Evolutionary conservation across 2,329 filamentous ascomycete genomes (phyloP), one percentile per base, ranked within the genome.

Genomic region (Neonectria hederae): DNA sequence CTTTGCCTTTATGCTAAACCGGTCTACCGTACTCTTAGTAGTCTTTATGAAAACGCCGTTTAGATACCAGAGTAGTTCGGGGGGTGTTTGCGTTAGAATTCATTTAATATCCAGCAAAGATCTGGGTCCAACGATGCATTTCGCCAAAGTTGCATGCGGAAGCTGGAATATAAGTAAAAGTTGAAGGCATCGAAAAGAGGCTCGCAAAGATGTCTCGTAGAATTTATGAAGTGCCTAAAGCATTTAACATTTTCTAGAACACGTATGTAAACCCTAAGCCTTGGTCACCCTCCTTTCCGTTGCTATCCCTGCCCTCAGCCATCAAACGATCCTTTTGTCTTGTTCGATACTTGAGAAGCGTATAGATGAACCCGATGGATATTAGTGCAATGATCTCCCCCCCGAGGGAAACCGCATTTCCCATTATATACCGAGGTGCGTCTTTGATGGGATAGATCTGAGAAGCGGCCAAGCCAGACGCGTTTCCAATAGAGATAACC

Each of bases 401-500:
- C 0, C 72, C 76, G 0, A 77, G 66, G 0, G 75, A 74, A 21
- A 78, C 67, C 0, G 74, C 69, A 30, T 75, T 71, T 1, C 76
- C 76, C 40, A 59, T 72, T 22, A 78, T 66, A 28, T 78, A 78
- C 2, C 76, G 53, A 4, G 70, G 70, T 2, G 66, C 60, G 13
- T 72, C 66, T 1, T 43, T 17, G 6, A 63, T 58, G 1, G 74
- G 74, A 59, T 80, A 85, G 0, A 85, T 78, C 63, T 84, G 83
- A 0, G 82, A 82, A 0, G 82, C 80, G 1, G 83, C 81, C 9
- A 85, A 80, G 11, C 83, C 83, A 0, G 82, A 82, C 2, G 78
- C 80, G 32, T 85, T 85, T 1, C 79, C 83, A 1, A 85, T 76
- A 0, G 82, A 83, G 54, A 83, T 80, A 10, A 83, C 79, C 28